These are phyloP conservation scores for Perkinsus chesapeaki DNA, from an alignment of 169 alveolate genomes.

Conservation along the genomic window DNA sequence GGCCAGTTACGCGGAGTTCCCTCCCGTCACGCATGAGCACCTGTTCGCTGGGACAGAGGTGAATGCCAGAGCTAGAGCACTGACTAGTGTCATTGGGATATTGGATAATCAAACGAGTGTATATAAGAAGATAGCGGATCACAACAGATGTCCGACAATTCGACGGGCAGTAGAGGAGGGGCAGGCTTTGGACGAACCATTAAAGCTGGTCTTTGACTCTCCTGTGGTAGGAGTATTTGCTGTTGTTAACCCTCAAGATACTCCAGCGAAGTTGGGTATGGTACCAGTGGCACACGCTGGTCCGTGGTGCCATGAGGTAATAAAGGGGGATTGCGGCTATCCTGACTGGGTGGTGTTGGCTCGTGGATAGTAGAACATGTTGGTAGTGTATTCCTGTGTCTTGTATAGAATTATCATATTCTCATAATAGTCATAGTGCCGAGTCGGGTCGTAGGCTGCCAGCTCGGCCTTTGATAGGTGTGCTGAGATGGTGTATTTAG, in stretches of 20 bases:
- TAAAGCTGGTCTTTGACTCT: not conserved
- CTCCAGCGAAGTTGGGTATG: not conserved
- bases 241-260: not conserved
- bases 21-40: not conserved
- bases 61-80: not conserved
- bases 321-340: not conserved
- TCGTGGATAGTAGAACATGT: no score
- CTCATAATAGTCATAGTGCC: no score
- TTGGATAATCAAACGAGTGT: not conserved
- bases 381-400: not conserved
- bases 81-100: not conserved
- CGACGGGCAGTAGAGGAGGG: not conserved
- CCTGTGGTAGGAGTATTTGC: not conserved
- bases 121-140: not conserved
- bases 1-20: not conserved
- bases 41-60: not conserved
- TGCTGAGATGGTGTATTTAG: no score
- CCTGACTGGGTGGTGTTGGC: no score
- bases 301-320: not conserved
- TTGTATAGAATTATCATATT: no score
- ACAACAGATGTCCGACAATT: not conserved
- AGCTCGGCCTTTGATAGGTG: no score
- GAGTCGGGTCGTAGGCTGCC: no score
- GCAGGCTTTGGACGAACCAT: not conserved
- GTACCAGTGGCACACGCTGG: not conserved